These are phyloP conservation scores for Saitozyma podzolica DNA, from an alignment of 768 basidiomycete genomes.

Conservation along the genomic window DNA sequence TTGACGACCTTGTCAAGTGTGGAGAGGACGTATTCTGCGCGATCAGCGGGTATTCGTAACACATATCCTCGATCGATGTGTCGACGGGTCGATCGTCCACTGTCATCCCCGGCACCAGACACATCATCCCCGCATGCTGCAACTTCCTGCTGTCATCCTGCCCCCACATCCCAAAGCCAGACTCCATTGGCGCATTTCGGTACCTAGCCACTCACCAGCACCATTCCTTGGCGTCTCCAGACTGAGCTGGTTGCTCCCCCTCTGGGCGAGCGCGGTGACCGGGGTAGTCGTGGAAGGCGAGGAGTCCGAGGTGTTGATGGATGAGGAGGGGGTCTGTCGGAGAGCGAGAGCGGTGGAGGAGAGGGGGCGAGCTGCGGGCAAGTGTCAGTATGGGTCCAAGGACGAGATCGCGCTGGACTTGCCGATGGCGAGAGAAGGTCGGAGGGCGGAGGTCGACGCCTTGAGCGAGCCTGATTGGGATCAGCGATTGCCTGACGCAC, in stretches of 20 bases:
- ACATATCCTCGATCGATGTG: neutral
- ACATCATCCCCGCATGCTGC: too few relatives aligned
- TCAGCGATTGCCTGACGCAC: neutral
- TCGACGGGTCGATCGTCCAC: neutral
- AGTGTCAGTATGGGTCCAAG: conserved; percentile 5
- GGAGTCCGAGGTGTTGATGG: conserved; percentile 37
- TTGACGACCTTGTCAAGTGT: conserved; percentile 95
- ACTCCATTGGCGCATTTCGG: neutral
- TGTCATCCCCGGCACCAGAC: neutral
- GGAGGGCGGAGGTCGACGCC: conserved; percentile 12
- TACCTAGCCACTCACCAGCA: conserved; percentile 62
- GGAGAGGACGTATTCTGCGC: conserved; percentile 90
- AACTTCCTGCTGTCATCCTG: too few relatives aligned
- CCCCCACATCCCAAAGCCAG: too few relatives aligned
- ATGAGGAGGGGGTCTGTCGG: conserved; percentile 43
- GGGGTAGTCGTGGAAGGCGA: conserved; percentile 48
- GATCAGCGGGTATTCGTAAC: neutral
- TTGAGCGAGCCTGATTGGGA: neutral
- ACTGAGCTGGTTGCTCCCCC: conserved; percentile 78
- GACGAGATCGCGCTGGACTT: neutral
- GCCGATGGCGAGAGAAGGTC: conserved; percentile 23
- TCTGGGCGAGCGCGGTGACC: conserved; percentile 67
- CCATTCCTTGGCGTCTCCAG: conserved; percentile 86
- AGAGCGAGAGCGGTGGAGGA: conserved; percentile 39
- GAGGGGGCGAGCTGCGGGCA: conserved; percentile 32